Evolutionary conservation across 2,329 filamentous ascomycete species (phyloP), one percentile per base, ranked within the genome.

Genomic region (Paecilomyces formosus): DNA sequence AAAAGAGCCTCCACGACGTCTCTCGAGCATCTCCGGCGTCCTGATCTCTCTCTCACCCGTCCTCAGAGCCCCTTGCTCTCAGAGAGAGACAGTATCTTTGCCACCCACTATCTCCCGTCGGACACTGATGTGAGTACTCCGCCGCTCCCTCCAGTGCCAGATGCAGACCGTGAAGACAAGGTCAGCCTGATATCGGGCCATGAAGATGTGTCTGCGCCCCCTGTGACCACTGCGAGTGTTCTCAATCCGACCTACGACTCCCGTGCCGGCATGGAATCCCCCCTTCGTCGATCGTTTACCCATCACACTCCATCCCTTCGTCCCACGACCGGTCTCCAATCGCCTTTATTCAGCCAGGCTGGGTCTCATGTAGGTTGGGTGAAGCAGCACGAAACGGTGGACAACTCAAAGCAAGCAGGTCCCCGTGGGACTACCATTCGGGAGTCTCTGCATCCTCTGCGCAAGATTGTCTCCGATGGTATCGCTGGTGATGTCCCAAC

Each of bases 31-130:
- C 57, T 53, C 26, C 55, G 33, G 33, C 53, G 50, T 56, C 35
- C 30, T 26, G 35, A 21, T 45, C 18, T 22, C 49, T 51, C 61
- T 52, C 57, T 57, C 57, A 59, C 67, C 59, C 69, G 63, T 26
- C 64, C 68, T 11, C 66, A 74, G 54, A 70, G 68, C 30, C 82
- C 82, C 54, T 82, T 82, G 72, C 74, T 86, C 62, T 83, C 82
- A 26, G 84, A 86, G 70, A 75, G 84, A 65, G 84, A 86, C 70
- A 84, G 80, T 71, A 86, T 86, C 68, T 86, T 85, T 66, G 83
- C 84, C 56, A 85, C 83, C 33, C 82, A 83, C 63, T 86, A 86
- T 69, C 72, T 81, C 1, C 75, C 77, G 60, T 78, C 79, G 57
- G 79, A 81, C 61, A 80, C 74, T 66, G 78, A 79, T 63, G 69